Evolutionary conservation across 2,329 filamentous ascomycete genomes (phyloP), one percentile per base, ranked within the genome.

Genomic region (Cyphellophora attinorum): DNA sequence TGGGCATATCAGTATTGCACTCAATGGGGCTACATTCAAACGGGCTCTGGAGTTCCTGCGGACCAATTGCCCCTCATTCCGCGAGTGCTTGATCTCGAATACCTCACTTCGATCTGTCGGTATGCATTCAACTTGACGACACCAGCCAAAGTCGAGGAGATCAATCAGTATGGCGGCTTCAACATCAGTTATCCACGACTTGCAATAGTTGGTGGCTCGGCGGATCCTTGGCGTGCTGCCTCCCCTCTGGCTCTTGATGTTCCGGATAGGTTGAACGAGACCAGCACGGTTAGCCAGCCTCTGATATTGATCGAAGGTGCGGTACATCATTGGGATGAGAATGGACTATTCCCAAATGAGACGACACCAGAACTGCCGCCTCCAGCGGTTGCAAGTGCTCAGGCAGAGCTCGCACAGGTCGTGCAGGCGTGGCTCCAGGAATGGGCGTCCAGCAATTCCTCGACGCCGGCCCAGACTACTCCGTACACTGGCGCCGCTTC

Each of bases 101-200:
- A 78, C 54, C 55, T 65, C 3, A 74, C 72, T 1, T 55, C 69
- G 3, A 64, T 78, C 47, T 93, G 85, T 61, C 64, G 66, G 1
- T 62, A 72, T 5, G 72, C 73, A 0, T 93, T 86, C 65, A 79
- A 80, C 58, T 76, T 88, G 51, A 75, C 70, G 0, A 56, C 61
- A 0, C 72, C 70, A 0, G 71, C 85, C 0, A 65, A 86, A 33
- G 60, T 79, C 0, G 67, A 74, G 1, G 64, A 65, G 1, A 76
- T 91, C 56, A 91, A 93, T 64, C 76, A 79, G 51, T 79, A 81
- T 44, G 85, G 85, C 27, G 81, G 76, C 10, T 82, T 77, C 56
- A 61, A 72, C 53, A 79, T 91, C 47, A 70, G 72, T 29, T 86
- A 85, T 52, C 72, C 79, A 1, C 78, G 85, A 2, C 70, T 93